Base-by-base conservation (phyloP, 2,329 filamentous ascomycete species). In the Epichloe brachyelytri region DNA sequence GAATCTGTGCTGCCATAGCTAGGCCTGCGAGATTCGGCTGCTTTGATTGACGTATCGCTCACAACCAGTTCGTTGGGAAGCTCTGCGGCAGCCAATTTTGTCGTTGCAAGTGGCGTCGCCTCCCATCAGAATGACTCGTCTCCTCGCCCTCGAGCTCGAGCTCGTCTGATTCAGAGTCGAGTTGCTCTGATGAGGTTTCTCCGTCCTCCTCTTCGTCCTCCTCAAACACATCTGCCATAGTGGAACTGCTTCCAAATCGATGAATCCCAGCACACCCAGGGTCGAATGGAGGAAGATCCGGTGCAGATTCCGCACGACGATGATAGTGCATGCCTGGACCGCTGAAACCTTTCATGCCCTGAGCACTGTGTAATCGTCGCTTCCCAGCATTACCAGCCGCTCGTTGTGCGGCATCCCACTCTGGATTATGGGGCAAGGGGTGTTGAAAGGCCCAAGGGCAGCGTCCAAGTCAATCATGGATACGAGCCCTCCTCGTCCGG, bases 381-480 rank as follows among this genome's bases (percentile, higher is more conserved):
- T 84, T 81, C 38, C 63, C 61, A 1, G 73, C 69, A n/a, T 72
- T 69, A 6, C 73, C 73, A 6, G 77, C 76, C 1, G 75, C 74
- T 53, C 73, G 73, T 57, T 85, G 80, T 7, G 81, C 82, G 2
- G 80, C 79, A 54, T 85, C 81, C 76, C 83, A 85, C 53, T 83
- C 80, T 2, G 78, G 71, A 53, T 82, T 82, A 11, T 74, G 73
- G 34, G 72, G 72, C 2, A 82, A 71, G 86, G 86, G 0, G 89
- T 95, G 60, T 94, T 93, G 67, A 95, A 95, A 0, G 91, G 89
- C 2, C 89, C 90, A 1, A 97, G 76, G 26, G 91, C 93, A 17
- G 90, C 91, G 68, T 98, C 93, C 41, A 98, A 72, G 65, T 98
- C 93, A 56, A 98, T 94, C 65, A 96, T 85, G 7, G 83, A 61